Conservation (phyloP, 371 early-diverging fungal species). For the Lichtheimia corymbifera region DNA sequence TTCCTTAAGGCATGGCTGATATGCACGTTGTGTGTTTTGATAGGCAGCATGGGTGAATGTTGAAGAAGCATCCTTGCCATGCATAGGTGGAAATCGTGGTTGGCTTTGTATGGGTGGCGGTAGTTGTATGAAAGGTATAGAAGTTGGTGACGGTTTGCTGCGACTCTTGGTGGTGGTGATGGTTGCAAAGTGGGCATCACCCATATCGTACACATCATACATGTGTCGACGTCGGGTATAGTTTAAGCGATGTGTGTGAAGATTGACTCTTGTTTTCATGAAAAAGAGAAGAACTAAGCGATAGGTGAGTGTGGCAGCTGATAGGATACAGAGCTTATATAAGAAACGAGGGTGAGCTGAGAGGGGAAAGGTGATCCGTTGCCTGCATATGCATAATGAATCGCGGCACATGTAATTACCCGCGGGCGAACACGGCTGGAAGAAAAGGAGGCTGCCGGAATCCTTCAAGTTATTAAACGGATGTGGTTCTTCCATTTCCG, state of each 20-base stretch:
- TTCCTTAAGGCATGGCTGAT: conserved; percentile 29
- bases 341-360: background rate
- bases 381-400: no score
- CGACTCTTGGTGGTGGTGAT: background rate
- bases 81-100: background rate
- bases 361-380: no score
- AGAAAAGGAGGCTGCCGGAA: no score
- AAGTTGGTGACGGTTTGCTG: background rate
- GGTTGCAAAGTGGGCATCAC: conserved; percentile 3
- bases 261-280: conserved; percentile 21
- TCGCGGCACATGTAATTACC: no score
- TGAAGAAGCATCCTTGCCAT: conserved; percentile 8
- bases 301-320: background rate
- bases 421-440: no score
- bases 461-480: no score
- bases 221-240: conserved; percentile 7
- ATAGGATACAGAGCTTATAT: background rate
- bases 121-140: background rate
- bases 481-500: no score
- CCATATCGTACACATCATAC: conserved; percentile 17
- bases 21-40: conserved; percentile 11
- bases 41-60: conserved; percentile 2
- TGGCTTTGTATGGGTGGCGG: background rate
- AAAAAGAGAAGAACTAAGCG: conserved; percentile 7
- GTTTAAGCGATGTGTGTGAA: conserved; percentile 10